These are phyloP conservation scores for Teunomyces tritomae DNA, from an alignment of 805 yeast species.

Conservation along the genomic window DNA sequence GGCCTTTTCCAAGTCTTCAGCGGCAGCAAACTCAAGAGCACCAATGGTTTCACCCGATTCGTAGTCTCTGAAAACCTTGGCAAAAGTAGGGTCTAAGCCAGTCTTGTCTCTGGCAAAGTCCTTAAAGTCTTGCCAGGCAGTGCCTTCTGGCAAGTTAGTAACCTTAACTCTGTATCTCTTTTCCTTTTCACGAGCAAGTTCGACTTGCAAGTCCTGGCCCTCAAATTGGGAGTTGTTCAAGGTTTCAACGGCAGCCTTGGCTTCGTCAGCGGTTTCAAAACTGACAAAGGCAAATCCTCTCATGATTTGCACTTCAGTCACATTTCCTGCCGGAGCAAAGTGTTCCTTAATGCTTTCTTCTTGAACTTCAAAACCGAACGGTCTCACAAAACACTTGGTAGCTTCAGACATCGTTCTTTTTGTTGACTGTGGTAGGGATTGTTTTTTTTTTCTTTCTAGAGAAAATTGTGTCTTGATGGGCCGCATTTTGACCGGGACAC, in stretches of 20 bases:
- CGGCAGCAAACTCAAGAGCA: constrained; percentile 55
- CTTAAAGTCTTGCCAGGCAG: constrained; percentile 86
- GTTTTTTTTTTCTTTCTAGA: neutral
- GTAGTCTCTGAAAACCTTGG: constrained; percentile 49
- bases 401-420: constrained; percentile 12
- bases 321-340: constrained; percentile 63
- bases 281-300: constrained; percentile 90
- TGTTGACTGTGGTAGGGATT: neutral
- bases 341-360: constrained; percentile 64
- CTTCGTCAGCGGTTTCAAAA: constrained; percentile 62
- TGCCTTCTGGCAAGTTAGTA: constrained; percentile 66
- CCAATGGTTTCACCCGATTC: constrained; percentile 47
- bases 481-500: neutral
- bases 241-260: constrained; percentile 48
- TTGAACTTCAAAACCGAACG: constrained; percentile 52
- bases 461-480: neutral
- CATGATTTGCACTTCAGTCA: constrained; percentile 65
- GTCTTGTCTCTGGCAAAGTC: constrained; percentile 84
- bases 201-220: constrained; percentile 50
- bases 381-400: constrained; percentile 53
- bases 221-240: constrained; percentile 46
- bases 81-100: constrained; percentile 60
- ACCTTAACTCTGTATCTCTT: constrained; percentile 66
- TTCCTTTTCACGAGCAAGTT: constrained; percentile 54
- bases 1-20: constrained; percentile 75